phyloP scores from a whole-genome alignment of 106 monocot genomes.

The Vanilla planifolia region DNA sequence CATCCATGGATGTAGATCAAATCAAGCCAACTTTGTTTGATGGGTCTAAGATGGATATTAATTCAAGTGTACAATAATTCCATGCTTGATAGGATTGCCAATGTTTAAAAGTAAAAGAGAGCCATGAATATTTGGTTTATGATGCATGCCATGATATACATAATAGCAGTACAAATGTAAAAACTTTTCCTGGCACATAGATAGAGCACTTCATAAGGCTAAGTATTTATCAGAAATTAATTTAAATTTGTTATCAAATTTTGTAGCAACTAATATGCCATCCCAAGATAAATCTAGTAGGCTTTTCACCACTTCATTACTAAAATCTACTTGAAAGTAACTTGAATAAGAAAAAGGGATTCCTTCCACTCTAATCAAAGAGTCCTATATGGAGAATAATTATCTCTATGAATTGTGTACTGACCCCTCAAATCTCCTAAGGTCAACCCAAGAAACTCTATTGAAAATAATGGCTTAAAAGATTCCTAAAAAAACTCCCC shows the following conservation, averaged over 20 bases:
- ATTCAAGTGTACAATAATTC: background rate
- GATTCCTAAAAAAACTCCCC: background rate
- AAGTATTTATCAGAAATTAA: no score
- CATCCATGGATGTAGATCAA: background rate
- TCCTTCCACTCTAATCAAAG: background rate
- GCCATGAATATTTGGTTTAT: background rate
- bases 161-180: no score
- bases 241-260: background rate
- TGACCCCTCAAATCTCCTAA: background rate
- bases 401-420: background rate
- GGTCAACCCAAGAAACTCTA: background rate
- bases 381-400: slow-evolving; percentile 2
- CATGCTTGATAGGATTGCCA: background rate
- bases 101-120: slow-evolving; percentile 9
- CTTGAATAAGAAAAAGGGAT: background rate
- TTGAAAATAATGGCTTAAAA: background rate
- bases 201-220: no score
- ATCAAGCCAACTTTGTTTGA: slow-evolving; percentile 12
- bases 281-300: background rate
- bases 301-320: background rate
- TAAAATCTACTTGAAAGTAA: background rate
- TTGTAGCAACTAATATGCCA: slow-evolving; percentile 2
- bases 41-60: slow-evolving; percentile 4
- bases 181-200: no score
- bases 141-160: background rate